phyloP scores from a whole-genome alignment of 2,329 filamentous ascomycete species.

The Ophiosphaerella narmari region DNA sequence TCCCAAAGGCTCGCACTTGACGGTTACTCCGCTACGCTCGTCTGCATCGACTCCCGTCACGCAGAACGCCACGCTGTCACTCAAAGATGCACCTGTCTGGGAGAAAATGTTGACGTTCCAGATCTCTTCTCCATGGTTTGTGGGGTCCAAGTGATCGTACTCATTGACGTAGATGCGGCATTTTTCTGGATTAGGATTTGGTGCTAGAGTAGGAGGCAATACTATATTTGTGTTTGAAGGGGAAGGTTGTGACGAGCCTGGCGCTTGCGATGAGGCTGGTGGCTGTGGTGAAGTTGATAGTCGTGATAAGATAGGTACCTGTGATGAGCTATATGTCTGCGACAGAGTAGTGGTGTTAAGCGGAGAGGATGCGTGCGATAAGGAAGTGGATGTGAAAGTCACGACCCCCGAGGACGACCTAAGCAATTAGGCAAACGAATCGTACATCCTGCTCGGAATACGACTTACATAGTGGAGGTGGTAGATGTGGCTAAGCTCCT shows the following conservation, averaged over 20 bases:
- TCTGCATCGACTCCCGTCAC: background rate
- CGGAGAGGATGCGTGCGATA: background rate
- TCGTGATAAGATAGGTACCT: no score
- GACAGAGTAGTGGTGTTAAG: background rate
- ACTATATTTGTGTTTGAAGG: background rate
- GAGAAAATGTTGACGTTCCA: conserved; percentile 3
- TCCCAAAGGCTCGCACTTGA: background rate
- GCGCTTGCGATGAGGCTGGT: background rate
- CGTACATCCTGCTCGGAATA: background rate
- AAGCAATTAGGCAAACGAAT: background rate
- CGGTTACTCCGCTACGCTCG: background rate
- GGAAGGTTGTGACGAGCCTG: background rate
- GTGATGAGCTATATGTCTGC: no score
- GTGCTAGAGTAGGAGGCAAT: background rate
- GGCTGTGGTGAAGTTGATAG: background rate
- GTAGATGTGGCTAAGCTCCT: background rate
- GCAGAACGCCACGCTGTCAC: background rate
- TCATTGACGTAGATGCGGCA: conserved; percentile 3
- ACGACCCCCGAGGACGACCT: background rate
- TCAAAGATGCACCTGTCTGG: background rate
- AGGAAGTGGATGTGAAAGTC: background rate
- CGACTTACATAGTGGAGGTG: background rate
- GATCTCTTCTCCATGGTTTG: background rate
- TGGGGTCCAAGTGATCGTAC: background rate
- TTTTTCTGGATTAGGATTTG: background rate